Evolutionary conservation across 768 basidiomycete species (phyloP), one percentile per base, ranked within the genome.

Genomic region (Xerocomellus dryophilus): DNA sequence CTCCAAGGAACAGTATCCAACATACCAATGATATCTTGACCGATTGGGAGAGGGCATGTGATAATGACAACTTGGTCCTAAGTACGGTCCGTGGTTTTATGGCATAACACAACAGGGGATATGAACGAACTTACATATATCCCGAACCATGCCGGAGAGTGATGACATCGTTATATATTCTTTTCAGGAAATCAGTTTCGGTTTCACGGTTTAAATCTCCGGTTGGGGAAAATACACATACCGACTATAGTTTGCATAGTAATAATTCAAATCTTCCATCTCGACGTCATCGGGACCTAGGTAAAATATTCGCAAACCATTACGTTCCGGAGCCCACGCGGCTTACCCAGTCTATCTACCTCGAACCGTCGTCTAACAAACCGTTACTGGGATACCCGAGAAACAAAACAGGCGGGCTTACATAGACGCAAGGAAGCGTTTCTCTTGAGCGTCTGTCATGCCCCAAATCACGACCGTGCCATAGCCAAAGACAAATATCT

Each of bases 381-480:
- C 36, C 29, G 34, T 58, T 10, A 56, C 34, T 53, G 11, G 20
- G 39, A 52, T 35, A 40, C 2, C 23, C n/a, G 8, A 44, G 15
- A 32, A 48, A 18, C 35, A 36, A 44, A 47, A 40, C 49, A 31
- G 36, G 31, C n/a, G 15, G 27, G 76, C 90, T 72, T 64, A 95
- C 95, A 98, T 81, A 20, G 93, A 94, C 25, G 88, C 84, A 57
- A 98, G 73, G 64, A 98, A 93, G 9, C 93, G 79, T 69, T 82
- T 89, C 75, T 98, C 95, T 65, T 97, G 91, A 6, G 83, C 76
- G 67, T 97, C 93, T 36, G 90, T 87, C 94, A 98, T 97, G 23
- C 95, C 95, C 95, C 95, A 98, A 47, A 96, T 90, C 23, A 98
- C 95, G 25, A 96, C 90, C 0, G 92, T 94, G 12, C 95, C 95